These are phyloP conservation scores for Heliamphora exappendiculata DNA, from an alignment of 148 eudicot species.

Conservation along the genomic window DNA sequence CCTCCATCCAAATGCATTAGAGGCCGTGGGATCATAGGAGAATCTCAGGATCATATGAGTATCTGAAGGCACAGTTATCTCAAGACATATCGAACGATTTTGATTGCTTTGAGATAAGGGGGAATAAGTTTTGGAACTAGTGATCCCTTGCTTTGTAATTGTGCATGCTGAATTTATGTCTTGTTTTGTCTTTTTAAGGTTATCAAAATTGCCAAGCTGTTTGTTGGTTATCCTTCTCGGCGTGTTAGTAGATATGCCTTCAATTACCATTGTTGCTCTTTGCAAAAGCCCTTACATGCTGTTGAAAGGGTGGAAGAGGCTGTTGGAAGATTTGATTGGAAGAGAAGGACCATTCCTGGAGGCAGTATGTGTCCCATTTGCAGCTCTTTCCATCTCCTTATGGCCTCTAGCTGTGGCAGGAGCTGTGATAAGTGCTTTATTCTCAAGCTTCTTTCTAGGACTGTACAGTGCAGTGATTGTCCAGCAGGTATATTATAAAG, in stretches of 20 bases:
- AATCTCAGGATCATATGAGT: no score
- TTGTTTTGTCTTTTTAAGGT: slow-evolving; percentile 24
- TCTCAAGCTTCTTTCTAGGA: slow-evolving; percentile 69
- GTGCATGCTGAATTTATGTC: background rate
- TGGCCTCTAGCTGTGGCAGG: slow-evolving; percentile 86
- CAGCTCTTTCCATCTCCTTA: slow-evolving; percentile 71
- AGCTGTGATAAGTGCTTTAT: slow-evolving; percentile 53
- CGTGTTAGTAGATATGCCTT: slow-evolving; percentile 53
- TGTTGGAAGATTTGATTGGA: slow-evolving; percentile 72
- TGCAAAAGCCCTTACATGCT: slow-evolving; percentile 95
- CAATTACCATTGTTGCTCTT: slow-evolving; percentile 57
- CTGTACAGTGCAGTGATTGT: slow-evolving; percentile 63
- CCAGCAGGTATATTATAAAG: slow-evolving; percentile 50
- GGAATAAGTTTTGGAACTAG: no score
- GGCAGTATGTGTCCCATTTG: slow-evolving; percentile 90
- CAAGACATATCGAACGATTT: no score
- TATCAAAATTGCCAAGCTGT: slow-evolving; percentile 55
- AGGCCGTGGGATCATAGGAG: no score
- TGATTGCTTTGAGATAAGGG: no score
- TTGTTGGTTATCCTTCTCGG: slow-evolving; percentile 47
- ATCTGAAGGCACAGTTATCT: no score
- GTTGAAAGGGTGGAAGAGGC: slow-evolving; percentile 84
- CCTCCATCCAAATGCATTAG: no score
- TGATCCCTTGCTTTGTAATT: no score
- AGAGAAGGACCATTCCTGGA: slow-evolving; percentile 92